Base-by-base conservation (phyloP, 352 stramenopile genomes). In the Phytopythium mirpurense region DNA sequence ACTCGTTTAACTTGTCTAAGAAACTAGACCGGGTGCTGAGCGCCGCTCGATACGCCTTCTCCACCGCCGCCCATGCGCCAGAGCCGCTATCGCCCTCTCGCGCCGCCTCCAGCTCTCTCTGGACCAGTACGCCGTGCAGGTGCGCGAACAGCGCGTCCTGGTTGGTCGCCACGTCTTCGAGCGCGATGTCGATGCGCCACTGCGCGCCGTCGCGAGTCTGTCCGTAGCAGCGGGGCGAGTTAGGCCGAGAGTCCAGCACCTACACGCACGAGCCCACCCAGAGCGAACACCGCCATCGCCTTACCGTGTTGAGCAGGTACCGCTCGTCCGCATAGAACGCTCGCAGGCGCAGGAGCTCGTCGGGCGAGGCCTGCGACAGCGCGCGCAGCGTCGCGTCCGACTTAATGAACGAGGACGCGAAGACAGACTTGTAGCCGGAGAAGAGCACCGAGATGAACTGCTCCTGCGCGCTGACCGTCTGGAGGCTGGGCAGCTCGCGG, bases 281-380 rank as follows among this genome's bases (percentile, higher is more conserved):
- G 29, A 32, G 29, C 29, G 9, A 9, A 9, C 29, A 9, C 29
- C 29, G 9, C 5, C 29, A 5, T 10, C 9, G 15, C 59, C 65
- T 21, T 56, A 70, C 67, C 52, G 83, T 46, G 38, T 86, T 86
- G 24, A 89, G 60, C 29, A 87, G 56, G 46, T 88, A 88, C 46
- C 68, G 69, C 24, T 88, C 74, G 18, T 60, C 23, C 3, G 45
- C 45, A 51, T 74, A 87, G 36, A 81, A 83, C 7, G 62, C 23
- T 29, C 74, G 74, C 31, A 87, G 56, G 9, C 54, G 65, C 26
- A 65, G 51, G 19, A 85, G 63, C 21, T 67, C 63, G n/a, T 69
- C 29, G 4, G 74, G 70, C 16, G 59, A 77, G 18, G 59, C 40
- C 11, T 67, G 63, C 19, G 71, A 71, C 56, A 85, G 47, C 35